Conservation (phyloP, 306 rosid genomes). For the Cicer pinnatifidum region DNA sequence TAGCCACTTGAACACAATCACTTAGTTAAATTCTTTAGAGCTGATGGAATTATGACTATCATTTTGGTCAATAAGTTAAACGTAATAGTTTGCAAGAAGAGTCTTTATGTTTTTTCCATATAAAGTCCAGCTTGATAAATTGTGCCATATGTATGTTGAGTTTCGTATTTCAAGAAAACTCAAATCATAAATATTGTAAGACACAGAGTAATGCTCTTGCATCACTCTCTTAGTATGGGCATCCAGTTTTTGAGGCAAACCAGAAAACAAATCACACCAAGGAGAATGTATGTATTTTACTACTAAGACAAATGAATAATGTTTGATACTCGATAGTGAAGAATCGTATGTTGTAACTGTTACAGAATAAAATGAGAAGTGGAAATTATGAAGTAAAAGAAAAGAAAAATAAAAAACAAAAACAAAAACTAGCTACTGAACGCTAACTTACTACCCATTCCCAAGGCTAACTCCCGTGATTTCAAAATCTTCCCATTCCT, state of each 20-base stretch:
- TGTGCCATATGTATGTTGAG: constrained; percentile 2
- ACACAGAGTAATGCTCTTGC: constrained; percentile 10
- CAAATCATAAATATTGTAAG: constrained; percentile 8
- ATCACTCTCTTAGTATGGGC: constrained; percentile 14
- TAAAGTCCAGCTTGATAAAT: not conserved
- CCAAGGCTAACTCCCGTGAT: not conserved
- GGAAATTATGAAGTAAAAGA: not conserved
- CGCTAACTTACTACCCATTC: constrained; percentile 12
- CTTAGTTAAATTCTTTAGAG: constrained; percentile 26
- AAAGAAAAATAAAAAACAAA: not conserved
- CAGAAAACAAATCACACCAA: constrained; percentile 1
- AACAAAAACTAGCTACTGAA: not conserved
- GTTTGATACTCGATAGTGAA: not conserved
- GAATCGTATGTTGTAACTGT: not conserved
- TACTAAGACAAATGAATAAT: not conserved
- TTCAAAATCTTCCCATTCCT: constrained; percentile 5
- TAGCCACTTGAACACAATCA: too few relatives aligned
- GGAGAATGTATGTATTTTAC: constrained; percentile 5
- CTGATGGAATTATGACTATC: constrained; percentile 15
- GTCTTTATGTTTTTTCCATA: not conserved
- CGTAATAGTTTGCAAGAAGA: constrained; percentile 5
- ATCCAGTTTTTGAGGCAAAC: not conserved
- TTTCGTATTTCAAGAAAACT: constrained; percentile 17
- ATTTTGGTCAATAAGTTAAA: constrained; percentile 13
- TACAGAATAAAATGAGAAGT: not conserved